Evolutionary conservation across 75 land plant genomes (phyloP).

Genomic region (Larix kaempferi): DNA sequence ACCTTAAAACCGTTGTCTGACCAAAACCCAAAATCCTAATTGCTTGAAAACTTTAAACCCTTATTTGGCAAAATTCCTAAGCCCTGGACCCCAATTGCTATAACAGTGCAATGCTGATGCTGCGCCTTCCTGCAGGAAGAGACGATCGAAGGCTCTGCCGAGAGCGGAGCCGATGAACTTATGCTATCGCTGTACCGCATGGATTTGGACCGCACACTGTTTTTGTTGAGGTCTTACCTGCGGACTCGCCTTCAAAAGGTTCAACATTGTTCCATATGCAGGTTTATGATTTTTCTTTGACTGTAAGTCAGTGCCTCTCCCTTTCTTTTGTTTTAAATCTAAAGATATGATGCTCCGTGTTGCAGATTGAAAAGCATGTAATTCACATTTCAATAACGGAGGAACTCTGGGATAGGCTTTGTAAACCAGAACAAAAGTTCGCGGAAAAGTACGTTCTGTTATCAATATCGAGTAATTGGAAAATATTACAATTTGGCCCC

Average conservation of each 20-base stretch:
- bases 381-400: conserved; percentile 55
- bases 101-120: not conserved
- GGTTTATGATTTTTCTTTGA: not conserved
- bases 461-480: too few relatives aligned
- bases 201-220: conserved; percentile 87
- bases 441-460: conserved; percentile 51
- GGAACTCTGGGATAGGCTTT: conserved; percentile 67
- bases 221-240: conserved; percentile 82
- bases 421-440: conserved; percentile 70
- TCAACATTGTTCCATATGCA: not conserved
- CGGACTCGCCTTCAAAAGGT: conserved; percentile 87
- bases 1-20: too few relatives aligned
- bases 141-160: conserved; percentile 47
- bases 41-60: not conserved
- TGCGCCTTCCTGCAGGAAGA: conserved; percentile 62
- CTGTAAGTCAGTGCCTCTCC: not conserved
- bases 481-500: too few relatives aligned
- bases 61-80: not conserved
- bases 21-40: too few relatives aligned
- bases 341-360: not conserved
- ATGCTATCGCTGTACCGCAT: conserved; percentile 81
- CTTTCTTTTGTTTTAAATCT: conserved; percentile 4
- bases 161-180: conserved; percentile 61
- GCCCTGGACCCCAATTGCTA: too few relatives aligned
- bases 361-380: conserved; percentile 84